These are phyloP conservation scores for Boechera divaricarpa DNA, from an alignment of 345 rosid genomes.

Conservation along the genomic window DNA sequence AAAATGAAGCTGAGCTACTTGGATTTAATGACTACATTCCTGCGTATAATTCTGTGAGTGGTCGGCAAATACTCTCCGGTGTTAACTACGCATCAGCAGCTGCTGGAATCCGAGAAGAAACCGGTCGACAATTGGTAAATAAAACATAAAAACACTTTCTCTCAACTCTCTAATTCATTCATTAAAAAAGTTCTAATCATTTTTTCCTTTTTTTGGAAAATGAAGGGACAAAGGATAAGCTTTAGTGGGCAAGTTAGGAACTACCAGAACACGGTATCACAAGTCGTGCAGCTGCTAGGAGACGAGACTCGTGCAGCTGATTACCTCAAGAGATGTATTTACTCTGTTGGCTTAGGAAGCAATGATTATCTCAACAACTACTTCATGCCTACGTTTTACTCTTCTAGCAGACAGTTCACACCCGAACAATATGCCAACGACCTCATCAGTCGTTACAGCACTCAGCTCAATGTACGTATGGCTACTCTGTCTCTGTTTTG, in stretches of 20 bases:
- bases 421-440: slow-evolving; percentile 67
- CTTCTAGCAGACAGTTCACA: slow-evolving; percentile 59
- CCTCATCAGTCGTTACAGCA: slow-evolving; percentile 65
- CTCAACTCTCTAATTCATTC: neutral
- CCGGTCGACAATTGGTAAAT: slow-evolving; percentile 50
- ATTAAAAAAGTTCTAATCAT: neutral
- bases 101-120: slow-evolving; percentile 61
- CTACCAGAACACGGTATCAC: slow-evolving; percentile 67
- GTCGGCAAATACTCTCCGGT: slow-evolving; percentile 53
- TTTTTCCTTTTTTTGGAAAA: neutral
- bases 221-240: slow-evolving; percentile 58
- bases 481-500: neutral
- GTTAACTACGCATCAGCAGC: slow-evolving; percentile 64
- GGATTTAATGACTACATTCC: slow-evolving; percentile 67
- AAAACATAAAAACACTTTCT: neutral
- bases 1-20: slow-evolving; percentile 58
- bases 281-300: slow-evolving; percentile 69
- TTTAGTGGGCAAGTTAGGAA: slow-evolving; percentile 64
- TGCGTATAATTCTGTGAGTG: slow-evolving; percentile 59
- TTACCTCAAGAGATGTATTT: slow-evolving; percentile 75
- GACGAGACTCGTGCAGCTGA: slow-evolving; percentile 56
- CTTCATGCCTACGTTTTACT: slow-evolving; percentile 79
- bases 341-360: slow-evolving; percentile 85
- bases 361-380: slow-evolving; percentile 96
- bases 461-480: slow-evolving; percentile 61